Base-by-base conservation (phyloP, 2,329 filamentous ascomycete genomes). In the Aspergillus novofumigatus region DNA sequence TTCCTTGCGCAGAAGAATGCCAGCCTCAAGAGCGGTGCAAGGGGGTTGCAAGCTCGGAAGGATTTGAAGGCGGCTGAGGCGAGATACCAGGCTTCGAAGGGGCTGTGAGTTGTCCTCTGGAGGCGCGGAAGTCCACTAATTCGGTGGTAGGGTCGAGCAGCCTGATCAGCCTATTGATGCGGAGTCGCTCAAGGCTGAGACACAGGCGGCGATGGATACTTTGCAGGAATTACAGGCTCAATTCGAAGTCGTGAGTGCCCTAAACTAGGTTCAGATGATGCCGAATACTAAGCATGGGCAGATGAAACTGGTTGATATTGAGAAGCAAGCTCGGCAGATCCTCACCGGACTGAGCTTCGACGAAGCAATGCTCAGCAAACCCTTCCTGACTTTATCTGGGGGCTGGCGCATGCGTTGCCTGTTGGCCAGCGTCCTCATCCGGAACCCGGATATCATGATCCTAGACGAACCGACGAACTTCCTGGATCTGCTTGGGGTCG, bases 401-500 rank as follows among this genome's bases (percentile, higher is more conserved):
- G 91, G 88, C 2, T 91, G 88, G 88, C 83, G 80, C 59, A 91
- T 90, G 85, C 83, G 88, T 9, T 84, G 84, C 28, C 79, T 85
- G 57, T 78, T 91, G 0, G 87, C 87, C 2, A 78, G 73, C 3
- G 84, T 85, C 0, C 78, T 95, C 3, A 82, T 91, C 1, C 87
- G 92, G 60, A 83, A 87, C 7, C 84, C 86, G 0, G 90, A 95
- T 62, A 84, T 95, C 2, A 79, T 95, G 57, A 86, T 95, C 52
- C 83, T 95, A 2, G 91, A 95, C 70, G 91, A 95, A 69, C 91
- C 91, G 0, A 95, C 91, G 35, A 95, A 95, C 68, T 95, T 91
- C 68, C 81, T 95, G 1, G 91, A 95, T 67, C 78, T 95, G 0
- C 81, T 92, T 0, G 90, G 89, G 1, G 92, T 96, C 56, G 84